Conservation (phyloP, 2,329 filamentous ascomycete species). For the Cercospora nicotianae region DNA sequence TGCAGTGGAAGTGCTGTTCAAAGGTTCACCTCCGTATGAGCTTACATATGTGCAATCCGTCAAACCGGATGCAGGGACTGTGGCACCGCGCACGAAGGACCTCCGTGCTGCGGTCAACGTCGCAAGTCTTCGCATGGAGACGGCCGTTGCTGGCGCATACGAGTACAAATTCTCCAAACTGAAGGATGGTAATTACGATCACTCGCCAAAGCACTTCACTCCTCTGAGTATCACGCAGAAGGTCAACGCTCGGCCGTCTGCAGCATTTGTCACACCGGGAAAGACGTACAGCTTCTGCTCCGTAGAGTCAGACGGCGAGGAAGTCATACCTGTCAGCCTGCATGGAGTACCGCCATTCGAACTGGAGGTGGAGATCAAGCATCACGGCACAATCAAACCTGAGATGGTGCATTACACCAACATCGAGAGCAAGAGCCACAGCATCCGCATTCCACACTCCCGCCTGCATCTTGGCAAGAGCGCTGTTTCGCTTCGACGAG, state of each 20-base stretch:
- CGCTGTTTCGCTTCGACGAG: conserved; percentile 82
- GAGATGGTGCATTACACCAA: conserved; percentile 80
- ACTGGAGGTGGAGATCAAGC: conserved; percentile 89
- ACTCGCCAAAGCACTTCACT: conserved; percentile 63
- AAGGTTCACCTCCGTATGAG: conserved; percentile 76
- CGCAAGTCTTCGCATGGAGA: conserved; percentile 82
- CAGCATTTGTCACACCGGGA: conserved; percentile 78
- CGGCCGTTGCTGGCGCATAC: conserved; percentile 76
- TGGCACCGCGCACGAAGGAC: conserved; percentile 63
- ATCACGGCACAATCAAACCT: conserved; percentile 75
- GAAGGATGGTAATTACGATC: conserved; percentile 81
- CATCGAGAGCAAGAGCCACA: conserved; percentile 71
- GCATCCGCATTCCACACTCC: conserved; percentile 79
- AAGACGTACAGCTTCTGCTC: conserved; percentile 96
- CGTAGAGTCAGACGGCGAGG: conserved; percentile 73
- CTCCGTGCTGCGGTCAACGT: conserved; percentile 75
- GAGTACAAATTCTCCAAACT: conserved; percentile 83
- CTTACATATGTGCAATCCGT: conserved; percentile 79
- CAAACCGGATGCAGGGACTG: conserved; percentile 65
- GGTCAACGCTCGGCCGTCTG: conserved; percentile 80
- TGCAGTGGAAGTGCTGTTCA: conserved; percentile 75
- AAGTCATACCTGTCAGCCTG: conserved; percentile 82
- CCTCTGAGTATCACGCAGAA: conserved; percentile 74
- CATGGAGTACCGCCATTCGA: conserved; percentile 84
- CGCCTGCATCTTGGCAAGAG: conserved; percentile 87